A percentile compares a stretch with the other conserved stretches of the same genome.
phyloP scores from a whole-genome alignment of 257 asterid genomes.

The Solanum bulbocastanum region DNA sequence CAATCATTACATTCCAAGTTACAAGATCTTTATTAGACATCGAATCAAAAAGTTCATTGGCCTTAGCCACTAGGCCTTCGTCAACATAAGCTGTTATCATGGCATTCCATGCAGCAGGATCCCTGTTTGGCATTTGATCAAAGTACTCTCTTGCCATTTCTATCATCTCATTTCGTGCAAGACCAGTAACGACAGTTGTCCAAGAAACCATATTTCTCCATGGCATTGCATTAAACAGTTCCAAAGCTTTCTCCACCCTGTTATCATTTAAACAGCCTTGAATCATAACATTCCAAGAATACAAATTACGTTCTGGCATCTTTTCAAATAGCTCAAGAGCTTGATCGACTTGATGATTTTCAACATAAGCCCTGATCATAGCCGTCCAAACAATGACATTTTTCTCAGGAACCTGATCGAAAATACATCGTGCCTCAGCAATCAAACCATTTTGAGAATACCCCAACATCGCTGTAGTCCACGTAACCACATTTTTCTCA shows the following conservation, averaged over 20 bases:
- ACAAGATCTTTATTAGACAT: conserved; percentile 30
- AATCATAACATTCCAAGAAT: conserved; percentile 47
- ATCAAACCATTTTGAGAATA: conserved; percentile 35
- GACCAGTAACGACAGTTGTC: conserved; percentile 56
- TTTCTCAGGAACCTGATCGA: conserved; percentile 35
- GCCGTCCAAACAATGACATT: conserved; percentile 49
- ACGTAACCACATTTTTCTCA: conserved; percentile 39
- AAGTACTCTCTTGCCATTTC: conserved; percentile 43
- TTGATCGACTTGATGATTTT: conserved; percentile 25
- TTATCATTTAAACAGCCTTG: conserved; percentile 30
- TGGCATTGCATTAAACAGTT: conserved; percentile 36
- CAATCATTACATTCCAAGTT: conserved; percentile 43
- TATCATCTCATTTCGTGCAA: conserved; percentile 40
- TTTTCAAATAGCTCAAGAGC: conserved; percentile 33
- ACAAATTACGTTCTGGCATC: conserved; percentile 39
- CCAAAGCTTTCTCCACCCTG: conserved; percentile 34
- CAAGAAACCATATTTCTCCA: conserved; percentile 45
- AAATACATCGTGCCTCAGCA: conserved; percentile 38
- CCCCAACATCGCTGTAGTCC: conserved; percentile 43
- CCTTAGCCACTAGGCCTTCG: neutral
- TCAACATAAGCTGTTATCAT: conserved; percentile 36
- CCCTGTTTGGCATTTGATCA: conserved; percentile 49
- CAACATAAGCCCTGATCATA: conserved; percentile 39
- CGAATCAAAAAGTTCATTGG: conserved; percentile 14
- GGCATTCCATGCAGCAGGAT: conserved; percentile 58